Percentiles rank a stretch among this genome's conserved stretches.
Conservation (phyloP, 805 yeast genomes). For the Candida boleticola region DNA sequence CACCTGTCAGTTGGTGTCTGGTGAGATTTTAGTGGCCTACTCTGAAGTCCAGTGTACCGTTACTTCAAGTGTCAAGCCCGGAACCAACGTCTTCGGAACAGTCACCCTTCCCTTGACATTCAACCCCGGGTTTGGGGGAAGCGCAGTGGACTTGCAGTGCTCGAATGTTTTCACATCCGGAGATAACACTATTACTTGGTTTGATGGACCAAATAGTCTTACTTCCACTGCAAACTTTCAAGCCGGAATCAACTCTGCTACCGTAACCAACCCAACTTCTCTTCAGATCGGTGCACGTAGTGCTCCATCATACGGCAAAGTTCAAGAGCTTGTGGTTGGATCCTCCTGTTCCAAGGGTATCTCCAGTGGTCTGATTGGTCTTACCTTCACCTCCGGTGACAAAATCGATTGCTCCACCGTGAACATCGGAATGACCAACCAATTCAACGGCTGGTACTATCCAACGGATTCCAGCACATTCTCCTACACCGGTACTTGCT, state of each 20-base stretch:
- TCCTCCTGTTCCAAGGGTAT: slow-evolving; percentile 13
- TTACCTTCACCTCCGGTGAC: slow-evolving; percentile 8
- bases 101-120: background rate
- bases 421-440: slow-evolving; percentile 19
- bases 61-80: background rate
- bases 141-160: slow-evolving; percentile 9
- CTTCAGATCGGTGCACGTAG: background rate
- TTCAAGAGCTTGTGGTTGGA: slow-evolving; percentile 11
- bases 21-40: slow-evolving; percentile 6
- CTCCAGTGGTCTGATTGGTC: slow-evolving; percentile 19
- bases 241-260: background rate
- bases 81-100: background rate
- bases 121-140: slow-evolving; percentile 2
- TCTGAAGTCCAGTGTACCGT: slow-evolving; percentile 1
- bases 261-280: background rate
- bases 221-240: slow-evolving; percentile 10
- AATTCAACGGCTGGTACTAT: slow-evolving; percentile 19
- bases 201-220: slow-evolving; percentile 14
- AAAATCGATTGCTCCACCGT: slow-evolving; percentile 19
- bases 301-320: slow-evolving; percentile 14
- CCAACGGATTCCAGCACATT: slow-evolving; percentile 10
- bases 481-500: slow-evolving; percentile 14
- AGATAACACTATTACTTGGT: slow-evolving; percentile 14
- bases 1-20: slow-evolving; percentile 8
- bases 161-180: slow-evolving; percentile 9